Evolutionary conservation across 441 rosid species (phyloP).

Genomic region (Caryocar brasiliense): DNA sequence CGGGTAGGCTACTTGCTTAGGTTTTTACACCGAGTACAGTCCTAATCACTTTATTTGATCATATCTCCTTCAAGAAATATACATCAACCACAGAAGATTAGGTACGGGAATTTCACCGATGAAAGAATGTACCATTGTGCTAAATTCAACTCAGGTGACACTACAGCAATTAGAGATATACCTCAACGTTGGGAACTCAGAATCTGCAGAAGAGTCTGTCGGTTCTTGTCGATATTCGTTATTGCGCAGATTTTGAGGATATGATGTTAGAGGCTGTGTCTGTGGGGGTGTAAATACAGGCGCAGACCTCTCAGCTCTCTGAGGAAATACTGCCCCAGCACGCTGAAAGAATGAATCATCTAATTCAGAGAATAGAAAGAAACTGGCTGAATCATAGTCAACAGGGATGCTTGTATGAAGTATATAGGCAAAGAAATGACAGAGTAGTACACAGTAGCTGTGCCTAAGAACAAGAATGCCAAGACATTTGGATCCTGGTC

Average conservation of each 20-base stretch:
- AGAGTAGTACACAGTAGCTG: no score
- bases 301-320: slow-evolving; percentile 75
- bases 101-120: neutral
- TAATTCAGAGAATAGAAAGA: slow-evolving; percentile 4
- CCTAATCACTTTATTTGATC: no score
- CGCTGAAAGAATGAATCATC: slow-evolving; percentile 47
- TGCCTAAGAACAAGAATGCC: slow-evolving; percentile 2
- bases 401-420: neutral
- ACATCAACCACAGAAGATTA: neutral
- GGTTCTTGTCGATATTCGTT: slow-evolving; percentile 41
- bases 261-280: slow-evolving; percentile 77
- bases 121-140: neutral
- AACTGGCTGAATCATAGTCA: slow-evolving; percentile 1
- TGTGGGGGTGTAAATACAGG: slow-evolving; percentile 94
- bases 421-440: neutral
- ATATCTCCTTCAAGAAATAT: no score
- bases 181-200: slow-evolving; percentile 88
- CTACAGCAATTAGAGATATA: slow-evolving; percentile 17
- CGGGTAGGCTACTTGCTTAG: no score
- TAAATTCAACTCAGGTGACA: slow-evolving; percentile 2
- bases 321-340: slow-evolving; percentile 95
- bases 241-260: slow-evolving; percentile 64
- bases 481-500: no score
- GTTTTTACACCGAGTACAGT: no score
- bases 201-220: slow-evolving; percentile 63